Conservation (phyloP, 1,139 yeast genomes). For the Yamadazyma dushanensis region DNA sequence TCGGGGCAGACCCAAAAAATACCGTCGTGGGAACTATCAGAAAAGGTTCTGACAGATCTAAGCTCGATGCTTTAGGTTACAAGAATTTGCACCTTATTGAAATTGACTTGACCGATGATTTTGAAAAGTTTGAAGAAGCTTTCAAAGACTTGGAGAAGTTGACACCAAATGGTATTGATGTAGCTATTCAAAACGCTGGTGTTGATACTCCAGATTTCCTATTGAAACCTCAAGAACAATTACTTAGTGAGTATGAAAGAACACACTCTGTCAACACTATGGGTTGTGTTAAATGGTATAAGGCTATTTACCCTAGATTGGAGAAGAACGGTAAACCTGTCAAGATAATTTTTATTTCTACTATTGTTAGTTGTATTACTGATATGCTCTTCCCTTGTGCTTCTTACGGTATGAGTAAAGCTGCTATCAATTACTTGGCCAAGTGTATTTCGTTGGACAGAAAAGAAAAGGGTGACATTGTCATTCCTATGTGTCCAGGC, state of each 20-base stretch:
- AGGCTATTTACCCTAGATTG: slow-evolving; percentile 22
- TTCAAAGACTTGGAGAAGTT: slow-evolving; percentile 3
- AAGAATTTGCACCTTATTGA: slow-evolving; percentile 7
- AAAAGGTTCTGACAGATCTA: slow-evolving; percentile 14
- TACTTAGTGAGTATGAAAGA: not conserved
- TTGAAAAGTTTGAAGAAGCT: slow-evolving; percentile 4
- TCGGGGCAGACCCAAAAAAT: slow-evolving; percentile 11
- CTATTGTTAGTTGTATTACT: slow-evolving; percentile 17
- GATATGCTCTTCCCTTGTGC: slow-evolving; percentile 10
- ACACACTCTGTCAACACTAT: slow-evolving; percentile 19
- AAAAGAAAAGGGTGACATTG: too few relatives aligned
- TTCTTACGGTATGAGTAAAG: slow-evolving; percentile 4
- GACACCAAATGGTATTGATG: slow-evolving; percentile 6
- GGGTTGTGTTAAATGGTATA: slow-evolving; percentile 29
- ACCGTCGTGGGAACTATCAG: slow-evolving; percentile 18
- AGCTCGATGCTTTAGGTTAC: slow-evolving; percentile 10
- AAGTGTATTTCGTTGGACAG: slow-evolving; percentile 5
- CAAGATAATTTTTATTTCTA: slow-evolving; percentile 2
- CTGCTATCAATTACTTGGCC: slow-evolving; percentile 3
- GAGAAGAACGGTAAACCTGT: slow-evolving; percentile 2
- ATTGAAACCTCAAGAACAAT: slow-evolving; percentile 1
- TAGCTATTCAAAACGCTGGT: slow-evolving; percentile 8
- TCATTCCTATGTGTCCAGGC: too few relatives aligned
- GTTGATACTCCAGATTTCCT: slow-evolving; percentile 2
- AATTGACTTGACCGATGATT: not conserved